These are phyloP conservation scores for Didymella arachidicola DNA, from an alignment of 2,329 filamentous ascomycete species.

Conservation along the genomic window DNA sequence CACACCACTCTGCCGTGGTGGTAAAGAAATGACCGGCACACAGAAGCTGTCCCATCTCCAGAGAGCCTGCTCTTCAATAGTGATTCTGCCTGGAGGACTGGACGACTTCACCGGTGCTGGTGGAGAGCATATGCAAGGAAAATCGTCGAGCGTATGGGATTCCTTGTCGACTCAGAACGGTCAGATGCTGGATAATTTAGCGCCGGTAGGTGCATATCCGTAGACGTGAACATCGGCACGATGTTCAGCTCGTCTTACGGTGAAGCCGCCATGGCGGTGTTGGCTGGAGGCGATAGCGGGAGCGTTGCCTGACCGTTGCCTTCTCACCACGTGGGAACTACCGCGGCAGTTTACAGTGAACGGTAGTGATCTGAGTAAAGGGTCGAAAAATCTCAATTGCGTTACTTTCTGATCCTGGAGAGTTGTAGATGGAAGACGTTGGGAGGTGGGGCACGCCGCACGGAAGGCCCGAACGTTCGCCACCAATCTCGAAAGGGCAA, in stretches of 20 bases:
- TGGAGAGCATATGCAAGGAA: slow-evolving; percentile 32
- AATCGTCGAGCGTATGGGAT: slow-evolving; percentile 19
- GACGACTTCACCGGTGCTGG: slow-evolving; percentile 44
- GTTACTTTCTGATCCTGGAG: slow-evolving; percentile 5
- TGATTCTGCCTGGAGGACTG: slow-evolving; percentile 42
- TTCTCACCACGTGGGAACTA: slow-evolving; percentile 13
- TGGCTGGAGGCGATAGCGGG: slow-evolving; percentile 23
- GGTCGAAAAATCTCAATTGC: background rate
- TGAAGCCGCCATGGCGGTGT: slow-evolving; percentile 31
- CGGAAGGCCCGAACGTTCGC: slow-evolving; percentile 10
- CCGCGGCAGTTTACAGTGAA: background rate
- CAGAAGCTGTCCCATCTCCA: background rate
- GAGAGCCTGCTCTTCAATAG: slow-evolving; percentile 25
- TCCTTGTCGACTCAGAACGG: slow-evolving; percentile 26
- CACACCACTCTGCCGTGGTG: background rate
- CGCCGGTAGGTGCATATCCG: slow-evolving; percentile 23
- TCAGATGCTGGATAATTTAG: slow-evolving; percentile 33
- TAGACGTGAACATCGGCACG: slow-evolving; percentile 18
- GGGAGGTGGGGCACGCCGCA: slow-evolving; percentile 6
- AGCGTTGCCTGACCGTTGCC: slow-evolving; percentile 42
- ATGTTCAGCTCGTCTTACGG: slow-evolving; percentile 40
- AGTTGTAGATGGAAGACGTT: slow-evolving; percentile 3
- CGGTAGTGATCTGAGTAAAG: slow-evolving; percentile 1
- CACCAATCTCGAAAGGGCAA: slow-evolving; percentile 7
- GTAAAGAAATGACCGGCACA: background rate